These are phyloP conservation scores for Avena sativa DNA, from an alignment of 176 grass and related monocot species.

Conservation along the genomic window DNA sequence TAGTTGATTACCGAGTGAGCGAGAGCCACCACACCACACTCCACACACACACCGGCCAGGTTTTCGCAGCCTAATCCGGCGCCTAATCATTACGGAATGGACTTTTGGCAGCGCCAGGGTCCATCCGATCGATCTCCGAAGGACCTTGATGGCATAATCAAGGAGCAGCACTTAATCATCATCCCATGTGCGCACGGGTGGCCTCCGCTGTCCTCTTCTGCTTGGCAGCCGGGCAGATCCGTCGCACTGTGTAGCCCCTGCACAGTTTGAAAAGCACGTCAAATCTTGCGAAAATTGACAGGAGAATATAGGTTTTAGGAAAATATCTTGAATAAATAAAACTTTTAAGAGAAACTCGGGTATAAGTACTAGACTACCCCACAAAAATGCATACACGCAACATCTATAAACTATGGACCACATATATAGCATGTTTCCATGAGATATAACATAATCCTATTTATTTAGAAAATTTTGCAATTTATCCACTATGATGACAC, in stretches of 20 bases:
- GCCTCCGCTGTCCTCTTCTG: conserved; percentile 53
- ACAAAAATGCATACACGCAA: neutral
- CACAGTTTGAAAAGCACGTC: neutral
- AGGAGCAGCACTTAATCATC: conserved; percentile 52
- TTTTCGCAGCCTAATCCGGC: conserved; percentile 42
- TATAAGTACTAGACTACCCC: neutral
- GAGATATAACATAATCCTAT: neutral
- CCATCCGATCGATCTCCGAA: neutral
- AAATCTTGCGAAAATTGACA: neutral
- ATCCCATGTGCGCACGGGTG: conserved; percentile 64
- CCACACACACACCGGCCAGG: neutral
- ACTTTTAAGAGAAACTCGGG: neutral
- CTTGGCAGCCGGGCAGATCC: conserved; percentile 29
- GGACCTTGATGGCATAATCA: conserved; percentile 43
- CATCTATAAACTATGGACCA: neutral
- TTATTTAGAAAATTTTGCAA: neutral
- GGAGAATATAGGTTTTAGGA: neutral
- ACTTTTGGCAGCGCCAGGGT: conserved; percentile 44
- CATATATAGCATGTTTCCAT: neutral
- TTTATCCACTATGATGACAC: neutral
- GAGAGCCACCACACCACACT: conserved; percentile 24
- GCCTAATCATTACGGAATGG: conserved; percentile 51
- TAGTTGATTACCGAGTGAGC: conserved; percentile 14
- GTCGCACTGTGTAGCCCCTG: conserved; percentile 2
- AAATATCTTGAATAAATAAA: neutral